Evolutionary conservation across 1,284 basidiomycete genomes (phyloP).

Genomic region (Ganoderma multipileum): DNA sequence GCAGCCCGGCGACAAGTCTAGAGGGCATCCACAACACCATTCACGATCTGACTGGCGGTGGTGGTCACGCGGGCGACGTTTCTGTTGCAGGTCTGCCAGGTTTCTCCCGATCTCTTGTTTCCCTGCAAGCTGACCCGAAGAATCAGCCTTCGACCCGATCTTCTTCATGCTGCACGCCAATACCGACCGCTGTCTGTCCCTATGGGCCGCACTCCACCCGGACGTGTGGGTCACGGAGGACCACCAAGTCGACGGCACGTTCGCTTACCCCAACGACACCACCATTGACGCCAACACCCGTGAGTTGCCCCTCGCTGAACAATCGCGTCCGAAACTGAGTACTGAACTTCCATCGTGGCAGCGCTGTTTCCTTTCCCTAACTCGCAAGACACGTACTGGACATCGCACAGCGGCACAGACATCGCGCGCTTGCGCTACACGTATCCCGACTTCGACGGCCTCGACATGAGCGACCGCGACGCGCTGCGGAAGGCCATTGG

Average conservation of each 20-base stretch:
- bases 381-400: slow-evolving; percentile 40
- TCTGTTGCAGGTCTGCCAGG: slow-evolving; percentile 8
- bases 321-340: not conserved
- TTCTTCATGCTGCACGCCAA: slow-evolving; percentile 57
- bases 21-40: slow-evolving; percentile 19
- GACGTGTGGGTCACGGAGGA: slow-evolving; percentile 45
- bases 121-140: not conserved
- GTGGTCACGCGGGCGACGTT: slow-evolving; percentile 13
- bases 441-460: slow-evolving; percentile 52
- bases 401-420: slow-evolving; percentile 32
- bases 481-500: slow-evolving; percentile 43
- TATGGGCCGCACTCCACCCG: slow-evolving; percentile 52
- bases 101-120: not conserved
- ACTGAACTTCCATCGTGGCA: slow-evolving; percentile 18
- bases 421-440: slow-evolving; percentile 45
- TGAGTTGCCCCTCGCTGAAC: slow-evolving; percentile 28
- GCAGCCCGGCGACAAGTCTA: slow-evolving; percentile 11
- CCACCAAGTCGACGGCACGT: slow-evolving; percentile 43
- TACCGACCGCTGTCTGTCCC: slow-evolving; percentile 52
- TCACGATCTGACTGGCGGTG: slow-evolving; percentile 1
- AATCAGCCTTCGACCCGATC: slow-evolving; percentile 49
- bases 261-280: slow-evolving; percentile 39
- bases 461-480: slow-evolving; percentile 39
- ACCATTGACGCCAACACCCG: slow-evolving; percentile 44
- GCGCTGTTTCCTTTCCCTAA: slow-evolving; percentile 42